A percentile compares a stretch with the other conserved stretches of the same genome.
phyloP scores from a whole-genome alignment of 345 rosid species.

The Pseudoturritis turrita region DNA sequence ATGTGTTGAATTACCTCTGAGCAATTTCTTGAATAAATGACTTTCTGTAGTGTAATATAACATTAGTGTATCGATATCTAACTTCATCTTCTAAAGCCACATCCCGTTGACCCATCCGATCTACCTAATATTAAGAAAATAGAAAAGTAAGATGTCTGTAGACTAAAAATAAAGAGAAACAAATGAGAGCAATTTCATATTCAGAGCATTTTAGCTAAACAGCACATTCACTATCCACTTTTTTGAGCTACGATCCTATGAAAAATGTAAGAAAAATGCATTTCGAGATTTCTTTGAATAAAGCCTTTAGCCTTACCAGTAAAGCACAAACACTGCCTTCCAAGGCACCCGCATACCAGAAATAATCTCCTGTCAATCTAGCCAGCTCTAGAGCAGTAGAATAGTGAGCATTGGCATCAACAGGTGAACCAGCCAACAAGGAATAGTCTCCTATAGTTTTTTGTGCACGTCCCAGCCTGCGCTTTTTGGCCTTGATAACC shows the following conservation, averaged over 20 bases:
- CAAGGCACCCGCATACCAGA: conserved; percentile 98
- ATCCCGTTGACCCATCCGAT: conserved; percentile 71
- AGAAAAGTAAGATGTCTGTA: conserved; percentile 4
- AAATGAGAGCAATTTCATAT: background rate
- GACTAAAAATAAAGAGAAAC: background rate
- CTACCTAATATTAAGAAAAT: conserved; percentile 55
- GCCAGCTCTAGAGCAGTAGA: conserved; percentile 86
- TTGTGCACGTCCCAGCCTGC: conserved; percentile 92
- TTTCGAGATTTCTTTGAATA: background rate
- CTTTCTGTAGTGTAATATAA: conserved; percentile 83
- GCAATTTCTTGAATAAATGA: conserved; percentile 91
- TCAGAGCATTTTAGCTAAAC: background rate
- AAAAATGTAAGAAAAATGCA: background rate
- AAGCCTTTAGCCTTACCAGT: conserved; percentile 52
- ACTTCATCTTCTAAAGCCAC: conserved; percentile 79
- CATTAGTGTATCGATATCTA: conserved; percentile 67
- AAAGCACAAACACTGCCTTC: conserved; percentile 96
- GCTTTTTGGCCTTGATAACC: conserved; percentile 96
- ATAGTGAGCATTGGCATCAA: conserved; percentile 98
- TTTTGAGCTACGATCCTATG: background rate
- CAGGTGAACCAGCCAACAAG: conserved; percentile 97
- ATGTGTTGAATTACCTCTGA: conserved; percentile 54
- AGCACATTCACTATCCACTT: background rate
- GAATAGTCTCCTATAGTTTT: conserved; percentile 99
- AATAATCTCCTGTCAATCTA: conserved; percentile 81